These are phyloP conservation scores for Thielaviopsis populi DNA, from an alignment of 2,329 filamentous ascomycete species.

Conservation along the genomic window DNA sequence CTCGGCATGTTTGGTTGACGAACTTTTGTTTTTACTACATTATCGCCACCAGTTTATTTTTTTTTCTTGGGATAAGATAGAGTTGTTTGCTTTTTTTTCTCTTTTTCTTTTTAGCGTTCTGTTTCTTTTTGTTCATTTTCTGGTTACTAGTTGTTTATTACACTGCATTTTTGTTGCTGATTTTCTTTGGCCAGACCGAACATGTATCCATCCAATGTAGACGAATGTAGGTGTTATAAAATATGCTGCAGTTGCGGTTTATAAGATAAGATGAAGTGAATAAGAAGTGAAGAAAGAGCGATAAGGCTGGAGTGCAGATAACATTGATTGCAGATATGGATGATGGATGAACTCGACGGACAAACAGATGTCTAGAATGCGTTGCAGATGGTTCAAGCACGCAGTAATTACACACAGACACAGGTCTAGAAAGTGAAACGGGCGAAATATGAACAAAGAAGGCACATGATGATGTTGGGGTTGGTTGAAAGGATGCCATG, in stretches of 20 bases:
- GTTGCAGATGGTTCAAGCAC: constrained; percentile 1
- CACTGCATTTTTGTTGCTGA: background rate
- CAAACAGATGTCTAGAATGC: background rate
- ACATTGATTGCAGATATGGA: background rate
- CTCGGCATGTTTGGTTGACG: background rate
- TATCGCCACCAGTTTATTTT: background rate
- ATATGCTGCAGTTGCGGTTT: background rate
- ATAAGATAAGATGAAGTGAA: no score
- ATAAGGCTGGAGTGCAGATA: background rate
- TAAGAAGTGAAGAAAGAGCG: background rate
- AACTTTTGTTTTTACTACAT: background rate
- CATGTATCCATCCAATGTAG: background rate
- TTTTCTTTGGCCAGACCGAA: background rate
- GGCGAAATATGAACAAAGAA: background rate
- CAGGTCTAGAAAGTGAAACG: background rate
- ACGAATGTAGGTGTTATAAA: background rate
- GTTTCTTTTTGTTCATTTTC: background rate
- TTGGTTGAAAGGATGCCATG: background rate
- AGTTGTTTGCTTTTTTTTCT: background rate
- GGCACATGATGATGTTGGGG: background rate
- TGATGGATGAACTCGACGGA: background rate
- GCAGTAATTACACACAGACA: background rate
- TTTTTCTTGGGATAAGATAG: constrained; percentile 5
- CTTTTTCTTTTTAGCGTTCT: background rate
- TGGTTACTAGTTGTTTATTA: background rate